Base-by-base conservation (phyloP, 345 rosid genomes). In the Dovyalis caffra region DNA sequence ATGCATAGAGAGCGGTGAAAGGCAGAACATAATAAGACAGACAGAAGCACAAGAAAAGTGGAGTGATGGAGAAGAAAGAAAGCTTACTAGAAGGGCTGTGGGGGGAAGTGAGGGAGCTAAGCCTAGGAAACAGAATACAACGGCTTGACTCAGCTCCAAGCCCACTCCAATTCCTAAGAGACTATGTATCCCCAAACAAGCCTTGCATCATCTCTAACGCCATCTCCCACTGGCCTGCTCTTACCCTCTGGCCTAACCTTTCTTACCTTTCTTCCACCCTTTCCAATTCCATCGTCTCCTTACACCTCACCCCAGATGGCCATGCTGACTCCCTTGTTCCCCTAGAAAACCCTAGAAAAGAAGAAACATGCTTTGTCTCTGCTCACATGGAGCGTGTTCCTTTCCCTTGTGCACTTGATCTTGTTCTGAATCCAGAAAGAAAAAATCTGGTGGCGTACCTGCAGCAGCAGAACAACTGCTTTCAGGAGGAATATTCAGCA, bases 401-500 rank as follows among this genome's bases (percentile, higher is more conserved):
- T 11, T 92, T 94, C 74, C 78, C 87, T 6, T 82, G 69, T 26
- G 98, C 97, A 33, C 84, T 92, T 3, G 43, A 81, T 23, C 34
- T 26, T 20, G 76, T 80, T 35, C 85, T 83, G 80, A 70, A 85
- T 58, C n/a, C 65, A 71, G 20, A 63, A 23, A 31, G 53, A 38
- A 38, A 35, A 10, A 33, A 77, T 10, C 70, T 68, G 3, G 91
- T 94, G 35, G 93, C 87, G 10, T 94, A 92, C 71, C 78, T 93
- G 43, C 98, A 94, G 74, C 93, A 92, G 79, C 97, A 94, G 77
- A 90, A 92, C 32, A 97, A 94, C 64, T 94, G 97, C 77, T 87
- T 94, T 56, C 79, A 92, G 63, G 76, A 87, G 4, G 98, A 94
- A 88, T 90, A 87, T 58, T 66, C 83, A 0, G 86, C 38, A 10